Evolutionary conservation across 768 basidiomycete species (phyloP).

Genomic region (Amylocystis lapponica): DNA sequence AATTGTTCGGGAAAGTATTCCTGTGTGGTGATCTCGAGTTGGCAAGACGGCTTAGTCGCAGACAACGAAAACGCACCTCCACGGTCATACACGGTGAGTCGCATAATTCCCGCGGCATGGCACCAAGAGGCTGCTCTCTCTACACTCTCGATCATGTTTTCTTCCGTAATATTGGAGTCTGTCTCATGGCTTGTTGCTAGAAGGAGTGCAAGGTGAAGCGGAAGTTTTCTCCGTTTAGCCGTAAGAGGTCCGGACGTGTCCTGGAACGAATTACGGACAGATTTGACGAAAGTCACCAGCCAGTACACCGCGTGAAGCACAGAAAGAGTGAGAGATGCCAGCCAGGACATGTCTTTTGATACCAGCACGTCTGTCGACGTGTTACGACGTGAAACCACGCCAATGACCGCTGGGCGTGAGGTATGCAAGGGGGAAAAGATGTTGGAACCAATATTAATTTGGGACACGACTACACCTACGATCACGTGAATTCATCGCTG

Average conservation of each 20-base stretch:
- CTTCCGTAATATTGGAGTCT: constrained; percentile 31
- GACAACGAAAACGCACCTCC: constrained; percentile 42
- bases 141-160: constrained; percentile 47
- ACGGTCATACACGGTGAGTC: constrained; percentile 68
- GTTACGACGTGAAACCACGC: no score
- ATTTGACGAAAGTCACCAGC: constrained; percentile 35
- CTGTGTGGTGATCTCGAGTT: constrained; percentile 5
- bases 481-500: no score
- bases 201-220: constrained; percentile 61
- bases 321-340: constrained; percentile 43
- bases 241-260: constrained; percentile 42
- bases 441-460: no score
- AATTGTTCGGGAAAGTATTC: constrained; percentile 12
- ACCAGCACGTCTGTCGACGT: constrained; percentile 7
- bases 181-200: constrained; percentile 37
- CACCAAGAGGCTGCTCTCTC: constrained; percentile 56
- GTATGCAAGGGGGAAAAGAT: no score
- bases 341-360: constrained; percentile 35
- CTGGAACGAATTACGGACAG: constrained; percentile 19
- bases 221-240: constrained; percentile 50
- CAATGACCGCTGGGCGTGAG: no score
- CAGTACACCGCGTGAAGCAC: constrained; percentile 56
- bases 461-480: no score
- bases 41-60: constrained; percentile 15
- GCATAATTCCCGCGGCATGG: constrained; percentile 50